phyloP scores from a whole-genome alignment of 2,329 filamentous ascomycete species.

The Diaporthe ampelina region DNA sequence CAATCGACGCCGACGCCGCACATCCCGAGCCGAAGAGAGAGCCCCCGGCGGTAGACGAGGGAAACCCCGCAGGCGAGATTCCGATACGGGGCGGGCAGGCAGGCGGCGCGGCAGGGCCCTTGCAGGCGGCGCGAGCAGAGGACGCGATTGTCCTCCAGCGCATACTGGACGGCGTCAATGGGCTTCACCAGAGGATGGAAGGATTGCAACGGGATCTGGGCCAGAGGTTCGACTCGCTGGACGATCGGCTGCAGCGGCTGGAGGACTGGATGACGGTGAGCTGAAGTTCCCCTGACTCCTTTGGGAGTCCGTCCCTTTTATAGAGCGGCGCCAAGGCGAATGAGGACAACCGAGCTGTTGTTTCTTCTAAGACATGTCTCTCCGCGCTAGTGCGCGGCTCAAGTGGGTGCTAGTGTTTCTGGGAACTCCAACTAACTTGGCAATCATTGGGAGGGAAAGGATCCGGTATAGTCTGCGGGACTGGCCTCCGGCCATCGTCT shows the following conservation, averaged over 20 bases:
- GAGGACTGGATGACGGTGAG: slow-evolving; percentile 37
- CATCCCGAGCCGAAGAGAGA: slow-evolving; percentile 24
- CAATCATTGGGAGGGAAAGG: slow-evolving; percentile 5
- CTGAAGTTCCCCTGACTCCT: background rate
- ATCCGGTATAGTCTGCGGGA: slow-evolving; percentile 12
- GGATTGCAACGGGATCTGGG: slow-evolving; percentile 36
- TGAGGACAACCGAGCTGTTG: background rate
- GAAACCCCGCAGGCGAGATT: slow-evolving; percentile 19
- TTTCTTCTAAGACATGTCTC: slow-evolving; percentile 31
- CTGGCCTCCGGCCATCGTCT: background rate
- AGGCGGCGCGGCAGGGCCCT: slow-evolving; percentile 8
- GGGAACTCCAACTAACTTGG: background rate
- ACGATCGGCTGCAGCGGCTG: slow-evolving; percentile 40
- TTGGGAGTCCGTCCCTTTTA: background rate
- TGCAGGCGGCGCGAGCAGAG: background rate
- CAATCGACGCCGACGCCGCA: background rate
- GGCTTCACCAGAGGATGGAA: slow-evolving; percentile 38
- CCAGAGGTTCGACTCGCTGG: slow-evolving; percentile 35
- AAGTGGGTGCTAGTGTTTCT: slow-evolving; percentile 7
- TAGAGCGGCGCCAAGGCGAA: slow-evolving; percentile 11
- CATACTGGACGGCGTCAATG: slow-evolving; percentile 34
- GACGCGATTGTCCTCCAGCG: slow-evolving; percentile 34
- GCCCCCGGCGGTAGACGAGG: slow-evolving; percentile 9
- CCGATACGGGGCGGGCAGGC: slow-evolving; percentile 32
- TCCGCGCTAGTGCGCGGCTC: slow-evolving; percentile 28